phyloP scores from a whole-genome alignment of 805 yeast species.

The Clavispora asparagi region DNA sequence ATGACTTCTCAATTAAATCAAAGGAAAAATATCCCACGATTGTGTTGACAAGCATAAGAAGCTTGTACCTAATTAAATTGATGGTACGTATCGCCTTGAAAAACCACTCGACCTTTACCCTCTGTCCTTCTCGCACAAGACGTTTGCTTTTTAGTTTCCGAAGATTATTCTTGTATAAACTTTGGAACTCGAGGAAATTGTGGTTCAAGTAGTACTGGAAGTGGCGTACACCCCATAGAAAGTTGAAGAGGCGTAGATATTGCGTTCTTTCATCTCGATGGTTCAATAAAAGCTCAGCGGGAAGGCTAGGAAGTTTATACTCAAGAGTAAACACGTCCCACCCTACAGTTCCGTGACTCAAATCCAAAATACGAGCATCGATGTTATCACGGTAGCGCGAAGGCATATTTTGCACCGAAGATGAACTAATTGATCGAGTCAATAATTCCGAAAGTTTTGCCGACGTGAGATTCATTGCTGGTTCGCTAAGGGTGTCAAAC shows the following conservation, averaged over 20 bases:
- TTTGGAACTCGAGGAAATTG: conserved; percentile 22
- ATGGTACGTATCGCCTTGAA: conserved; percentile 27
- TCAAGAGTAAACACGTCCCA: conserved; percentile 94
- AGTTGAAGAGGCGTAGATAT: conserved; percentile 78
- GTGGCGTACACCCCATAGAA: conserved; percentile 74
- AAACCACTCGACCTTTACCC: conserved; percentile 26
- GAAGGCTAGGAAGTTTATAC: conserved; percentile 52
- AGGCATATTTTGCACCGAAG: conserved; percentile 42
- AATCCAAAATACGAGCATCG: conserved; percentile 78
- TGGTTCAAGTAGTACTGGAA: conserved; percentile 46
- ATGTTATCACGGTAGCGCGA: conserved; percentile 44
- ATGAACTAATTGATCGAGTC: conserved; percentile 54
- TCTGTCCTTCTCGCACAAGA: not conserved
- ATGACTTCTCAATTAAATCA: conserved; percentile 43
- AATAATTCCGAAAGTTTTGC: conserved; percentile 61
- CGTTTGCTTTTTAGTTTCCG: conserved; percentile 6
- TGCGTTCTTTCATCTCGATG: conserved; percentile 30
- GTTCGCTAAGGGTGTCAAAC: conserved; percentile 45
- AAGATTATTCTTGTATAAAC: conserved; percentile 23
- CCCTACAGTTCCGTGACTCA: conserved; percentile 67
- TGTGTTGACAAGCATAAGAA: conserved; percentile 37
- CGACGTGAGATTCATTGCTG: conserved; percentile 60
- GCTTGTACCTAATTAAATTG: conserved; percentile 34
- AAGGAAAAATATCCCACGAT: conserved; percentile 38
- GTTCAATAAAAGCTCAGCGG: conserved; percentile 41